phyloP scores from a whole-genome alignment of 139 green algal species.

The Axilococcus clingmanii region DNA sequence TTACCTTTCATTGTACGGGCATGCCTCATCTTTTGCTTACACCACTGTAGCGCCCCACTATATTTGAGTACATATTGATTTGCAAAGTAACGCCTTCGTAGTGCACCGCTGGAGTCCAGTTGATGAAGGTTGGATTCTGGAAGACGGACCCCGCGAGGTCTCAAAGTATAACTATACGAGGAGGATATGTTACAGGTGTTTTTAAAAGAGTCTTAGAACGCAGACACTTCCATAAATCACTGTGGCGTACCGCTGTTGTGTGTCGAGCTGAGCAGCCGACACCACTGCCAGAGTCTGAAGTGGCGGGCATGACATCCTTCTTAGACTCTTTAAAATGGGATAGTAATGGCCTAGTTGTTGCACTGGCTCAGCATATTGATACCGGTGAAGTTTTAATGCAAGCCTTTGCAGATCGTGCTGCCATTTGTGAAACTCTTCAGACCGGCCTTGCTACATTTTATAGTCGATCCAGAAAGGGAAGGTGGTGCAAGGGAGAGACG shows the following conservation, averaged over 20 bases:
- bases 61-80: too few species aligned
- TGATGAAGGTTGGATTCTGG: neutral
- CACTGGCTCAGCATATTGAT: slow-evolving; percentile 91
- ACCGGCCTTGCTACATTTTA: slow-evolving; percentile 92
- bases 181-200: too few species aligned
- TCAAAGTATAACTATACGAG: neutral
- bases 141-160: neutral
- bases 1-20: too few species aligned
- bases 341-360: slow-evolving; percentile 71
- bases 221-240: too few species aligned
- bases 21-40: too few species aligned
- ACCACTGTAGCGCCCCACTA: too few species aligned
- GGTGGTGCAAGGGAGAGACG: slow-evolving; percentile 98
- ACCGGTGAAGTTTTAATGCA: slow-evolving; percentile 96
- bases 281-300: slow-evolving; percentile 7
- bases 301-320: slow-evolving; percentile 36
- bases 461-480: slow-evolving; percentile 70
- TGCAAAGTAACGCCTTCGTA: too few species aligned
- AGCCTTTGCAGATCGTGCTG: slow-evolving; percentile 79
- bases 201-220: too few species aligned
- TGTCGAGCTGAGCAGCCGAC: neutral
- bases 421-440: slow-evolving; percentile 81
- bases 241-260: neutral
- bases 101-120: too few species aligned
- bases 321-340: slow-evolving; percentile 83